Percentiles rank a stretch among this genome's conserved stretches.
phyloP scores from a whole-genome alignment of 805 yeast species.

The Candida nemodendra region DNA sequence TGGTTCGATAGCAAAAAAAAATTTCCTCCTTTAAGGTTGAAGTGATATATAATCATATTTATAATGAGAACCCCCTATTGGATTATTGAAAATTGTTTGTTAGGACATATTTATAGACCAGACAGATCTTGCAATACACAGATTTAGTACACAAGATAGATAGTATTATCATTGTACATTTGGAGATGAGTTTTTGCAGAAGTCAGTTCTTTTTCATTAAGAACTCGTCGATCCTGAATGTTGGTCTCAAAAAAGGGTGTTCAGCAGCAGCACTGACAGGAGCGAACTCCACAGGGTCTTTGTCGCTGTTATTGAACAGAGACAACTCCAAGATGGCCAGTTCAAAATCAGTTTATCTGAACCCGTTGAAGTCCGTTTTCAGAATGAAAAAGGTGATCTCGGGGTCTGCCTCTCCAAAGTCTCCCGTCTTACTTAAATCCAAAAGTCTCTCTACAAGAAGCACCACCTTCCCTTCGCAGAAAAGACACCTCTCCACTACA shows the following conservation, averaged over 20 bases:
- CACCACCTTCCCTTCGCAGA: slow-evolving; percentile 5
- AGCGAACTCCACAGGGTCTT: slow-evolving; percentile 1
- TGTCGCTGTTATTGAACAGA: neutral
- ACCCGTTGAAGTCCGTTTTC: neutral
- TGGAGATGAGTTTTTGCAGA: slow-evolving; percentile 45
- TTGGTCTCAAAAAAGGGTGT: slow-evolving; percentile 20
- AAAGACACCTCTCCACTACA: slow-evolving; percentile 17
- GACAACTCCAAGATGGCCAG: neutral
- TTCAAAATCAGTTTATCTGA: neutral
- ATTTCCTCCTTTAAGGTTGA: too few species aligned
- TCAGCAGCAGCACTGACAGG: neutral
- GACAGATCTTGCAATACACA: too few species aligned
- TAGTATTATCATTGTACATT: too few species aligned
- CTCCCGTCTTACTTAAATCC: neutral
- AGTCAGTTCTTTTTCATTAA: slow-evolving; percentile 59
- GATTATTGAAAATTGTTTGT: too few species aligned
- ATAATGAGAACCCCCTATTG: too few species aligned
- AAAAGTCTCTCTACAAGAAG: neutral
- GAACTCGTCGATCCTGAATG: slow-evolving; percentile 45
- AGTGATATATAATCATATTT: too few species aligned
- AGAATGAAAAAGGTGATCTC: too few species aligned
- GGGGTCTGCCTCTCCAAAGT: too few species aligned
- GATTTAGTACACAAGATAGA: too few species aligned
- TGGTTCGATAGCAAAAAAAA: too few species aligned
- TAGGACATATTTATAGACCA: too few species aligned